Base-by-base conservation (phyloP, 1,284 basidiomycete genomes). In the Leccinum laetum region DNA sequence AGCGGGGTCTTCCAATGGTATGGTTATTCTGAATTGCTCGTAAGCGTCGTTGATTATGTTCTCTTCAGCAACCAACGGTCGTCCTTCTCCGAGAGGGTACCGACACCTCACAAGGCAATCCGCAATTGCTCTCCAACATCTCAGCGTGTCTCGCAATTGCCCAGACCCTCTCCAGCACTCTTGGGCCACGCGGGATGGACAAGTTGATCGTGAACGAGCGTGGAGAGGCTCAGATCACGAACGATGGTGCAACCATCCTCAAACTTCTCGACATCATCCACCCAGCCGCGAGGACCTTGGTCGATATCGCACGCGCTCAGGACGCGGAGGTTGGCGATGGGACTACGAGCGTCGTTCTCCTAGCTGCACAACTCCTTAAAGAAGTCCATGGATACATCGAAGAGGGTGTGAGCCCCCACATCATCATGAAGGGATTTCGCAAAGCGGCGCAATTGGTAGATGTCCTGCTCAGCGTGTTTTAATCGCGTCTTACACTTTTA, bases 101-200 rank as follows among this genome's bases (percentile, higher is more conserved):
- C 69, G 97, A 99, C 80, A 91, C 94, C 9, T 98, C 96, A 16
- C 97, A 99, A 81, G 97, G 97, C 75, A 95, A 90, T 69, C 89
- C 91, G 10, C 97, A 99, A 80, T 82, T 99, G 61, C 86, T 99
- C 58, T 97, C 95, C 65, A 99, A 99, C 80, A 99, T 99, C 77
- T 92, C 93, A 18, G 96, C 96, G 79, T 98, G 96, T 80, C 86
- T 96, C 62, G 94, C 95, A 10, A 91, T 98, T 70, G 83, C 95
- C 61, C 88, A 94, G 74, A 98, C 94, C 1, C 86, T 98, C 65
- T 88, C 98, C 14, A 96, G 90, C 63, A 99, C 98, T 37, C 88
- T 99, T n/a, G 98, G 98, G 16, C 98, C 98, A 14, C 86, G 98
- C 67, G 98, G 98, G 67, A 99, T 99, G 96, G 97, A 99, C 82